Base-by-base conservation (phyloP, 345 rosid species). In the Lepidium africanum region DNA sequence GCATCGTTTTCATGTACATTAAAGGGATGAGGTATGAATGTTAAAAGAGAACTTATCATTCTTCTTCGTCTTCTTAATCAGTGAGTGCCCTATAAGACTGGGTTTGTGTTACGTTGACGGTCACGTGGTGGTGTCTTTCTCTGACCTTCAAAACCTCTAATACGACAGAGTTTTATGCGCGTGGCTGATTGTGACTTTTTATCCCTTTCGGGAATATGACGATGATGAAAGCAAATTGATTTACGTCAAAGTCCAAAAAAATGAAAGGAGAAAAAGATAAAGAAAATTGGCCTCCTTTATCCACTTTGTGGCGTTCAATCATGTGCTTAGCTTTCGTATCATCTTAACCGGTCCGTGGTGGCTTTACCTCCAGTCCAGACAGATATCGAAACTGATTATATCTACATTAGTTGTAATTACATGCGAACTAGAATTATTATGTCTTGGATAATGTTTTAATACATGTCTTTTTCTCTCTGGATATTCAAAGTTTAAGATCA, bases 91-190 rank as follows among this genome's bases (percentile, higher is more conserved):
- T 67, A 27, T 51, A 25, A 59, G 48, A 59, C 62, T 74, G 73
- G 58, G 71, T 21, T 21, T 25, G 67, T 59, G 23, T 52, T 59
- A 67, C 51, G 73, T 74, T 74, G 77, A 74, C 73, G 68, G 77
- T 74, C 77, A 74, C 77, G 73, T 74, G 77, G 73, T 43, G 2
- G 13, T 66, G 67, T 23, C 77, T n/a, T 50, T 59, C 72, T 66
- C 49, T 69, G 10, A 21, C 58, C 59, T 47, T 51, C 37, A 9
- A 67, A 52, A 36, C 63, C 19, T 52, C 57, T 59, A 74, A 67
- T 67, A 43, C 43, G 73, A 45, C 73, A 71, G 70, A 63, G 47
- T 43, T 43, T 35, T 35, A 9, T 73, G 72, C 77, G 63, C 77
- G 77, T 74, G 77, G 68, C 68, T 16, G 77, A 74, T 51, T 67